phyloP scores from a whole-genome alignment of 306 rosid species.

The Carpinus fangiana region DNA sequence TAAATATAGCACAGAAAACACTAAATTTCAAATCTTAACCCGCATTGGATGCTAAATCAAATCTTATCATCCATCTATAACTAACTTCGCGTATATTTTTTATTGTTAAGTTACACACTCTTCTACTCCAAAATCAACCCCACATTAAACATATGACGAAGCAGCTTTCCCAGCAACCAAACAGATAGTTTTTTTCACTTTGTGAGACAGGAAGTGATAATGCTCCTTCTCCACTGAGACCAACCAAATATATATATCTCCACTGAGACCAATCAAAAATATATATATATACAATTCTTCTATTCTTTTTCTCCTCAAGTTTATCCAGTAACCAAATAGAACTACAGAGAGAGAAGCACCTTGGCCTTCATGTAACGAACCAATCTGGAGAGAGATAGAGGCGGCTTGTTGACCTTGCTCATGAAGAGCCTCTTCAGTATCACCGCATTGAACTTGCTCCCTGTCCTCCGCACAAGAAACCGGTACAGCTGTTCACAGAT shows the following conservation, averaged over 20 bases:
- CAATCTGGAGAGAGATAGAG: conserved; percentile 66
- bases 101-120: background rate
- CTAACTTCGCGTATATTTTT: background rate
- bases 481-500: conserved; percentile 54
- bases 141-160: background rate
- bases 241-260: background rate
- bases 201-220: background rate
- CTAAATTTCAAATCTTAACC: background rate
- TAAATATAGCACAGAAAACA: background rate
- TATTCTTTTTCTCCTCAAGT: background rate
- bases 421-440: conserved; percentile 64
- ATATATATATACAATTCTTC: no score
- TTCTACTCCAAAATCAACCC: background rate
- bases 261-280: background rate
- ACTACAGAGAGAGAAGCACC: conserved; percentile 19
- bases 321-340: background rate
- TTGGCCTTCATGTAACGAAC: conserved; percentile 53
- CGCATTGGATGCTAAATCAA: background rate
- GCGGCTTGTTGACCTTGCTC: conserved; percentile 77
- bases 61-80: background rate
- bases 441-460: conserved; percentile 53
- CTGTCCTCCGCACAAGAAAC: conserved; percentile 64
- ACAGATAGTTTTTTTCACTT: background rate
- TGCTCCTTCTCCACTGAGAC: background rate
- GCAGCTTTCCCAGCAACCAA: background rate